Percentiles rank a stretch among this genome's conserved stretches.
Conservation (phyloP, 2,329 filamentous ascomycete genomes). For the Polytolypa hystricis region DNA sequence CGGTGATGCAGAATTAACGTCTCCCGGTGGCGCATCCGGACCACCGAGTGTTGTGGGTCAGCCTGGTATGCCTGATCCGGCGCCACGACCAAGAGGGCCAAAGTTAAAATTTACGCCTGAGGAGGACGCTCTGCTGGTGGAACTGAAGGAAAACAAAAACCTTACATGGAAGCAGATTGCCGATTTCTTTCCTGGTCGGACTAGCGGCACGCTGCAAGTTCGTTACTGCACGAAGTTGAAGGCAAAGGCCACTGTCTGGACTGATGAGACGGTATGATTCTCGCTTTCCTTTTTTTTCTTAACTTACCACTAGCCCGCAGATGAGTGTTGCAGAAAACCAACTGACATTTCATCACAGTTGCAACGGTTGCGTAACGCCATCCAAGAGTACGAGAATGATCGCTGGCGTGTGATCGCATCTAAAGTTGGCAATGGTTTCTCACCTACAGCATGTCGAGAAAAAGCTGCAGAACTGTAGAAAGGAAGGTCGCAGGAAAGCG, state of each 20-base stretch:
- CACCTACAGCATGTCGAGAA: conserved; percentile 75
- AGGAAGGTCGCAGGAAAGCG: neutral
- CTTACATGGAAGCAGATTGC: conserved; percentile 97
- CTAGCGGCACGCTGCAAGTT: conserved; percentile 82
- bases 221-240: conserved; percentile 92
- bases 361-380: conserved; percentile 27
- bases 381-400: conserved; percentile 44
- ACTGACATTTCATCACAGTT: conserved; percentile 18
- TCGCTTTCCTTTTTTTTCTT: conserved; percentile 4
- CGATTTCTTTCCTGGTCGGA: conserved; percentile 86
- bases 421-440: conserved; percentile 84
- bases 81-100: conserved; percentile 67
- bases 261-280: conserved; percentile 66
- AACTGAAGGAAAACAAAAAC: conserved; percentile 88
- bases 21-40: conserved; percentile 40
- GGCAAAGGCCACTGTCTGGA: conserved; percentile 88
- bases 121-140: conserved; percentile 76
- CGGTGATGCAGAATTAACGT: conserved; percentile 42
- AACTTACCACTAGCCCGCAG: neutral
- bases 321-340: too few relatives aligned
- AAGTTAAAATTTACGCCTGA: conserved; percentile 92
- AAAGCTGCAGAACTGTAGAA: conserved; percentile 53
- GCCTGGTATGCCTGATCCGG: conserved; percentile 75
- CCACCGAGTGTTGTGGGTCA: conserved; percentile 80
- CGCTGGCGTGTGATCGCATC: conserved; percentile 86